Conservation (phyloP, 352 stramenopile species). For the Phytopythium boreale region DNA sequence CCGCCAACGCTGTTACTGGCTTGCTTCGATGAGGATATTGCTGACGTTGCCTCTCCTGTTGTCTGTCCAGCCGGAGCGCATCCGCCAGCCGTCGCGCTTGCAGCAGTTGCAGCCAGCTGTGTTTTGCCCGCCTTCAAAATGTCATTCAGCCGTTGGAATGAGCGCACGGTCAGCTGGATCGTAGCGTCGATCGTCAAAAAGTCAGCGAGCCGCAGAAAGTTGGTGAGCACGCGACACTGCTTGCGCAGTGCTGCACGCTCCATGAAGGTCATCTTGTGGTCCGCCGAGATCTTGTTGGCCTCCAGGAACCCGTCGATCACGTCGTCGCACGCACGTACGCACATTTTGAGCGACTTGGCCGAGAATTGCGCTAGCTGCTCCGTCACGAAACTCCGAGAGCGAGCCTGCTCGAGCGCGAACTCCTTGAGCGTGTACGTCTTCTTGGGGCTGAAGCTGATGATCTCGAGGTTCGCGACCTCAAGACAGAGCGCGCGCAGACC, state of each 20-base stretch:
- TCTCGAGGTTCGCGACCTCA: constrained; percentile 53
- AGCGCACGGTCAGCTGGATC: constrained; percentile 83
- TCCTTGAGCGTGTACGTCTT: constrained; percentile 80
- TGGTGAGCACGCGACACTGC: constrained; percentile 90
- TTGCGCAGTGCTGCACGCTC: constrained; percentile 89
- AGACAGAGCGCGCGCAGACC: constrained; percentile 72
- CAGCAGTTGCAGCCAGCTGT: constrained; percentile 11
- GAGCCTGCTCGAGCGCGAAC: constrained; percentile 76
- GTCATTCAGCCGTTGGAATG: constrained; percentile 59
- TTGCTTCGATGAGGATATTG: background rate
- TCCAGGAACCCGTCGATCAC: constrained; percentile 92
- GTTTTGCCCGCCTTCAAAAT: constrained; percentile 51
- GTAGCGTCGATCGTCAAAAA: constrained; percentile 90
- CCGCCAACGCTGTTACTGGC: background rate
- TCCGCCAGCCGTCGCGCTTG: background rate
- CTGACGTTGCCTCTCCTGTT: constrained; percentile 1
- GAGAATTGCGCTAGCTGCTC: constrained; percentile 66
- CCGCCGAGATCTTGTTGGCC: constrained; percentile 89
- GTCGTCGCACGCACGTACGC: constrained; percentile 87
- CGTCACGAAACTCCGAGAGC: constrained; percentile 46
- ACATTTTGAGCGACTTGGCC: constrained; percentile 69
- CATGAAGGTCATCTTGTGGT: constrained; percentile 97
- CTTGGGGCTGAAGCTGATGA: constrained; percentile 64
- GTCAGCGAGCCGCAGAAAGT: constrained; percentile 91
- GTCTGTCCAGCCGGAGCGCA: background rate